Base-by-base conservation (phyloP, 1,284 basidiomycete genomes). In the Apiotrichum mycotoxinovorans region DNA sequence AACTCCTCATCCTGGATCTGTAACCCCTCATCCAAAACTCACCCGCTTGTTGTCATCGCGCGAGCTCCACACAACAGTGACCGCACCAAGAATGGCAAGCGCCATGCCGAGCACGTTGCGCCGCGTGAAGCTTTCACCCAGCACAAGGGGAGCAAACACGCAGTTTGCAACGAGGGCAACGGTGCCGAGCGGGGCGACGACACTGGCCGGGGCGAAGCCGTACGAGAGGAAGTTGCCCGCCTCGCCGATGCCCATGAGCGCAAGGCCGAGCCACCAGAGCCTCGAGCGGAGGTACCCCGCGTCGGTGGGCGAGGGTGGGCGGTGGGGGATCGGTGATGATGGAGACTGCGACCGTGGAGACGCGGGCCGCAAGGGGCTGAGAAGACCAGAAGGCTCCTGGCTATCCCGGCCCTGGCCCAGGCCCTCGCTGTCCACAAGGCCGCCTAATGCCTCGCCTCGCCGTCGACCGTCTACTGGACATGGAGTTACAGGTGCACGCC, bases 131-230 rank as follows among this genome's bases (percentile, higher is more conserved):
- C 63, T 60, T 60, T 79, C 78, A 34, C 69, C 58, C 2, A 96
- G 80, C 67, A 98, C 83, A 2, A 94, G 71, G 11, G 95, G 95
- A 0, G 95, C 91, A 64, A 98, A 92, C 47, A 94, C 82, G 70
- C 93, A 96, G 74, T 98, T 98, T 18, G 94, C 91, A 54, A 98
- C 87, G 11, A 98, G 81, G 1, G 95, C 75, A 67, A 93, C 91
- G 33, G 91, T 94, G 33, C 94, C 93, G 9, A 98, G 81, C 20
- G 94, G 95, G 1, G 95, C 94, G n/a, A 98, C 92, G 15, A 97
- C 81, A 22, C 88, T 91, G 10, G 94, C 93, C 4, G 95, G 94
- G 8, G 94, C 87, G 62, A 87, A 89, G 1, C 84, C 88, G 65
- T 91, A 97, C 1, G 89, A 88, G 54, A 92, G 83, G 61, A 97